Base-by-base conservation (phyloP, 2,329 filamentous ascomycete genomes). In the Monilinia fructigena region DNA sequence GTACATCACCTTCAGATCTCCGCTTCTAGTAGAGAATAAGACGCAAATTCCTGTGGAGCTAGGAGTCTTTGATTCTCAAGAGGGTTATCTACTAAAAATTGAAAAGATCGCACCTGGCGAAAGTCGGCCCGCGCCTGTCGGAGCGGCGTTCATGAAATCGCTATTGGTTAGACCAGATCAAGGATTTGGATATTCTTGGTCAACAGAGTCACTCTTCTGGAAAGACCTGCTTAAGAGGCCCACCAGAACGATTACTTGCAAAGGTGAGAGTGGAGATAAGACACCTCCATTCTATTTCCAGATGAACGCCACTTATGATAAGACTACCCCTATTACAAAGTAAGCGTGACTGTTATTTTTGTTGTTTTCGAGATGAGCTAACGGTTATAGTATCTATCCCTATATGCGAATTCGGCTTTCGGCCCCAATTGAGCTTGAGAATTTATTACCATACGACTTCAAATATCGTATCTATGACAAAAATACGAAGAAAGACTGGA, bases 391-490 rank as follows among this genome's bases (percentile, higher is more conserved):
- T 66, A 85, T 89, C 68, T 99, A 99, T 75, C 95, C 95, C 0
- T 95, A 95, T 77, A 98, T 99, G 95, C 89, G 88, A 67, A 84
- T 99, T 70, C 91, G 93, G 71, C 85, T 99, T 3, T 96, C 92
- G 31, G 94, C 95, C 0, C 95, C 96, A 0, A 87, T 99, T 18
- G 94, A 97, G 60, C 84, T 99, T 5, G 94, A 99, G 77, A 99
- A 99, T 71, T 81, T 99, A 54, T 80, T 99, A 48, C 95, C 95
- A 0, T 98, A 95, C 75, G 95, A 99, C 78, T 99, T 99, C 86
- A 98, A 99, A 78, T 99, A 99, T 77, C 88, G 94, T 65, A 98
- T 99, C 65, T 99, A 98, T 75, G 95, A 99, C 81, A 97, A 96
- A 80, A 96, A 97, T 77, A 97, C 93, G 0, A 96, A 94, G 82